Conservation (phyloP, 441 rosid genomes). For the Gossypium lobatum region DNA sequence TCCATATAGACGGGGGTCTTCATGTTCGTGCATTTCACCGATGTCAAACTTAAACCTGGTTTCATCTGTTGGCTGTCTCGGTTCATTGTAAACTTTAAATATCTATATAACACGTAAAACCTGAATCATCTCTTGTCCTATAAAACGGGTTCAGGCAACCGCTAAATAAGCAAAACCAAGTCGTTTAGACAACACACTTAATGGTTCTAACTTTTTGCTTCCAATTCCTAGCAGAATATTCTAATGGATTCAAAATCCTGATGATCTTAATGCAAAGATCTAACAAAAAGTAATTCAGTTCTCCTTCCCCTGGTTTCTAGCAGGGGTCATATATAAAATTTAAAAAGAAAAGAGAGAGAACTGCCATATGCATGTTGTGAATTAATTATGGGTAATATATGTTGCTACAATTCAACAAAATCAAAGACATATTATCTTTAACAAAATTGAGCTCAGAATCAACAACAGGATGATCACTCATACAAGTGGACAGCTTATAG, state of each 20-base stretch:
- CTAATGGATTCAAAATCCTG: background rate
- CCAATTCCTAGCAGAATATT: background rate
- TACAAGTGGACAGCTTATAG: background rate
- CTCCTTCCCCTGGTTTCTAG: background rate
- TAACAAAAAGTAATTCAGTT: background rate
- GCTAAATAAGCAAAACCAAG: background rate
- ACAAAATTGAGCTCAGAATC: background rate
- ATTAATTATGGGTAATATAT: background rate
- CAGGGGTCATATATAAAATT: background rate
- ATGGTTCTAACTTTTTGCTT: background rate
- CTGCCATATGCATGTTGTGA: background rate
- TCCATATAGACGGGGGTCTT: conserved; percentile 57
- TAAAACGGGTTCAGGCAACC: background rate
- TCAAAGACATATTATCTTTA: background rate
- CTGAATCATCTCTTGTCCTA: background rate
- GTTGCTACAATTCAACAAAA: background rate
- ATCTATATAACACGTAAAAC: background rate
- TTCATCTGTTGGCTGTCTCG: background rate
- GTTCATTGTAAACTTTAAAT: background rate
- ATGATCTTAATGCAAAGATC: background rate
- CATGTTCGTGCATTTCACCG: conserved; percentile 33
- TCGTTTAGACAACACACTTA: background rate
- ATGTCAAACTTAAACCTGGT: background rate
- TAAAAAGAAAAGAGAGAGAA: background rate
- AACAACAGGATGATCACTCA: background rate